Conservation (phyloP, 345 rosid species). For the Cardiospermum halicacabum region DNA sequence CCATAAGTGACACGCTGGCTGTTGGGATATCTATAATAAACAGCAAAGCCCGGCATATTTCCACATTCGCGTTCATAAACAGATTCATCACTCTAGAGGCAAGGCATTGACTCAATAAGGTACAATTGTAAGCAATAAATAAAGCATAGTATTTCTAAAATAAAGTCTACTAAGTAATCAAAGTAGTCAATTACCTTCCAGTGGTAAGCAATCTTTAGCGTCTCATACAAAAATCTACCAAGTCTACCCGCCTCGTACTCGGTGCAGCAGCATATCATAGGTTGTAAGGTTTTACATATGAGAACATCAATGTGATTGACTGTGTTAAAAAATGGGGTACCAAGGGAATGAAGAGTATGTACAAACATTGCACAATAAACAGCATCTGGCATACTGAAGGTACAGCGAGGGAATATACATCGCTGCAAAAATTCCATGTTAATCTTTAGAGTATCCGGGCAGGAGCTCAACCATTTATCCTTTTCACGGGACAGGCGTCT, state of each 20-base stretch:
- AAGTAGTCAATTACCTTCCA: constrained; percentile 66
- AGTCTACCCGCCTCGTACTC: constrained; percentile 98
- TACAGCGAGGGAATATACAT: constrained; percentile 98
- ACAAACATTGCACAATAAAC: constrained; percentile 99
- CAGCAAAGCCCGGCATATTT: constrained; percentile 99
- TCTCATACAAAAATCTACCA: constrained; percentile 89
- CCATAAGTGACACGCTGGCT: constrained; percentile 98
- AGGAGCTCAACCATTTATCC: constrained; percentile 95
- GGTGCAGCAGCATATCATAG: constrained; percentile 99
- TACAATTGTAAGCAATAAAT: constrained; percentile 4
- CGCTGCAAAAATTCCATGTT: constrained; percentile 99
- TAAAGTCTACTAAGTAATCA: neutral
- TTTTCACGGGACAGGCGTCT: constrained; percentile 88
- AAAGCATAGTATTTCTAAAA: neutral
- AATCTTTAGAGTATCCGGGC: constrained; percentile 96
- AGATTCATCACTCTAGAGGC: constrained; percentile 84
- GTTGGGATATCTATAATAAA: constrained; percentile 89
- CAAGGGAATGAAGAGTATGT: constrained; percentile 91
- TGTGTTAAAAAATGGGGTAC: constrained; percentile 97
- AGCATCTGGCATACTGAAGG: constrained; percentile 99
- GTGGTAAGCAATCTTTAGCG: constrained; percentile 88
- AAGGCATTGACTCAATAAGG: constrained; percentile 3
- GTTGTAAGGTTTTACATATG: constrained; percentile 95
- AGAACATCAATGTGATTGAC: constrained; percentile 98
- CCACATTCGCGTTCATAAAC: constrained; percentile 95